phyloP scores from a whole-genome alignment of 1,139 yeast species.

The Zygoascus sp. region DNA sequence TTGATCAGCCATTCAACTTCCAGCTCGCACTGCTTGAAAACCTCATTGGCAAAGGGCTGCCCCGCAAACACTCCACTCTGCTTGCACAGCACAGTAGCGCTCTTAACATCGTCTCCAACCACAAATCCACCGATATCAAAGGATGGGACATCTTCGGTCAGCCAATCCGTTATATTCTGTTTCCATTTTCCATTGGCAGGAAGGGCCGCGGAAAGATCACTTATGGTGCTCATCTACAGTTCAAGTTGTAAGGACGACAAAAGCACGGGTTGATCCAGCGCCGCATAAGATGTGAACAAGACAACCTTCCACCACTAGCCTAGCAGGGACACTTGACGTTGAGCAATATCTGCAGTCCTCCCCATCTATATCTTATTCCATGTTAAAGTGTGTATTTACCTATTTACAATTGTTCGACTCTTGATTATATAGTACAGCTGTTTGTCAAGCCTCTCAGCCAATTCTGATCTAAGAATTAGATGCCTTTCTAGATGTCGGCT shows the following conservation, averaged over 20 bases:
- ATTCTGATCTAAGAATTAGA: not conserved
- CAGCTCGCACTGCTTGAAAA: slow-evolving; percentile 69
- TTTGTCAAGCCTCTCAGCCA: not conserved
- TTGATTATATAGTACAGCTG: not conserved
- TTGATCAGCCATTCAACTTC: slow-evolving; percentile 63
- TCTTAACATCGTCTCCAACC: slow-evolving; percentile 70
- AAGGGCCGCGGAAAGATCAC: slow-evolving; percentile 41
- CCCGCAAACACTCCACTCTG: slow-evolving; percentile 81
- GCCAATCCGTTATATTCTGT: slow-evolving; percentile 65
- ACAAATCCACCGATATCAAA: slow-evolving; percentile 94
- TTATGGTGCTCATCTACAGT: not conserved
- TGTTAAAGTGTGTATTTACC: slow-evolving; percentile 4
- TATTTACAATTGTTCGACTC: slow-evolving; percentile 7
- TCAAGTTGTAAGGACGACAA: not conserved
- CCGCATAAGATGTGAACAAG: not conserved
- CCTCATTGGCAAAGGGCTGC: slow-evolving; percentile 84
- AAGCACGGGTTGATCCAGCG: not conserved
- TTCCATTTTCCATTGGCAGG: slow-evolving; percentile 80
- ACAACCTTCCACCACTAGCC: no score
- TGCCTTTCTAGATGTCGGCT: not conserved
- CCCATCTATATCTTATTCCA: not conserved
- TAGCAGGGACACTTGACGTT: no score
- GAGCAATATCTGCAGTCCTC: no score
- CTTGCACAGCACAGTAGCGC: slow-evolving; percentile 78
- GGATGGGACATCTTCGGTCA: slow-evolving; percentile 85